phyloP scores from a whole-genome alignment of 2,329 filamentous ascomycete genomes.

The Cucurbitaria berberidis region DNA sequence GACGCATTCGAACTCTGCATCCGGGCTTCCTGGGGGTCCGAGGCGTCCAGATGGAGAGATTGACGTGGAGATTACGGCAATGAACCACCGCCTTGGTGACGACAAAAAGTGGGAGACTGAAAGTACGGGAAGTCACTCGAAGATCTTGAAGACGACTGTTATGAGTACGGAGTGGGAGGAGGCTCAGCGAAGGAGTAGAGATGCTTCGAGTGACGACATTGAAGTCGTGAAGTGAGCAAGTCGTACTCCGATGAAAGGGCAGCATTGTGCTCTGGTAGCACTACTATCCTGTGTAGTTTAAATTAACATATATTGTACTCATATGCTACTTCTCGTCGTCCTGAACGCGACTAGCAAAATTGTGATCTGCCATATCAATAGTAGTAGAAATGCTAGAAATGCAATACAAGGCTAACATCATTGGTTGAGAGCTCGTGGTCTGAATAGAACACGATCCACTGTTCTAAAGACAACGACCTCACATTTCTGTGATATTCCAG shows the following conservation, averaged over 20 bases:
- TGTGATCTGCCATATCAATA: background rate
- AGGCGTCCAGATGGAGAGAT: slow-evolving; percentile 37
- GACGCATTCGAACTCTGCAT: slow-evolving; percentile 42
- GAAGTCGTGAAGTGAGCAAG: slow-evolving; percentile 19
- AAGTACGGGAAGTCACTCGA: slow-evolving; percentile 41
- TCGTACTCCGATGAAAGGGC: background rate
- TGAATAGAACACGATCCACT: no score
- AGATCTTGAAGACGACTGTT: slow-evolving; percentile 46
- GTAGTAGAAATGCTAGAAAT: background rate
- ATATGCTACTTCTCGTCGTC: background rate
- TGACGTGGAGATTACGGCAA: slow-evolving; percentile 40
- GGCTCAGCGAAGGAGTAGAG: slow-evolving; percentile 23
- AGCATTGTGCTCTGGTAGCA: background rate
- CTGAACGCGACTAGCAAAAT: background rate
- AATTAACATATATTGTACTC: background rate
- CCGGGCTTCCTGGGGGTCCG: slow-evolving; percentile 42
- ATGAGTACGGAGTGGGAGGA: slow-evolving; percentile 46
- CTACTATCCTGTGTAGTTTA: background rate
- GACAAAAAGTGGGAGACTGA: slow-evolving; percentile 42
- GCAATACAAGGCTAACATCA: background rate
- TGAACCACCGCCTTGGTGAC: slow-evolving; percentile 15
- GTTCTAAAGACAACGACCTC: no score
- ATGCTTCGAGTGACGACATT: slow-evolving; percentile 29
- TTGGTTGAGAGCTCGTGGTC: no score
- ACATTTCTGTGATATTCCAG: background rate